Evolutionary conservation across 192 early-diverging fungal genomes (phyloP), one percentile per base, ranked within the genome.

Genomic region (Podila epicladia): DNA sequence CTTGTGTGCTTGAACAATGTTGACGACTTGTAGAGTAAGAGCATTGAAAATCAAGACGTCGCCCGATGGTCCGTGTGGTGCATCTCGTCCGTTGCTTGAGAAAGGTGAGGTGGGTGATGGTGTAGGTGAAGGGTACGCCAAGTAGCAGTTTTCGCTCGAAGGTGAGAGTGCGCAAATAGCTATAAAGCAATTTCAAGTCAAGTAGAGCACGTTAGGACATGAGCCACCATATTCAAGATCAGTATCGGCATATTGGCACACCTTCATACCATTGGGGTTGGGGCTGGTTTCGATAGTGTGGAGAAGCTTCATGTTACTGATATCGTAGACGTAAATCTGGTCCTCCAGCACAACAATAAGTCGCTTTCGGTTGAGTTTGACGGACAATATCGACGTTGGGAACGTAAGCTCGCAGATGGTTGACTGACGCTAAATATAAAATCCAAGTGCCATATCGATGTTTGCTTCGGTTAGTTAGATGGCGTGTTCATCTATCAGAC

Each of bases 351-450:
- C 93, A 12, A 98, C 97, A 45, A 98, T 91, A 11, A 99, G 87
- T 48, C 96, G 89, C 69, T 94, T 94, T 37, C 97, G 87, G 87
- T 99, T 99, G 67, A 99, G 88, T 85, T 98, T 98, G 19, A 99
- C 96, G 0, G 96, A 92, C 60, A 99, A 84, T 61, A 99, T 96
- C 4, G 96, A 90, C 0, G 95, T 96, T 2, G 93, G 92, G 73
- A 98, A 99, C 5, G 94, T 94, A 48, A 99, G 91, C 83, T 99
- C 97, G 83, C 98, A 99, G 65, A 99, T 98, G 55, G 95, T 97
- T 5, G 96, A 95, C 87, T 97, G 94, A 72, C 97, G 86, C 94
- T 53, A 59, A 60, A 24, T 22, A 55, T 32, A 33, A 33, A 33
- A 24, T 29, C 41, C 28, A 80, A 4, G 73, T 37, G 26, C 35